These are phyloP conservation scores for Corylus avellana DNA, from an alignment of 306 rosid genomes.

Conservation along the genomic window DNA sequence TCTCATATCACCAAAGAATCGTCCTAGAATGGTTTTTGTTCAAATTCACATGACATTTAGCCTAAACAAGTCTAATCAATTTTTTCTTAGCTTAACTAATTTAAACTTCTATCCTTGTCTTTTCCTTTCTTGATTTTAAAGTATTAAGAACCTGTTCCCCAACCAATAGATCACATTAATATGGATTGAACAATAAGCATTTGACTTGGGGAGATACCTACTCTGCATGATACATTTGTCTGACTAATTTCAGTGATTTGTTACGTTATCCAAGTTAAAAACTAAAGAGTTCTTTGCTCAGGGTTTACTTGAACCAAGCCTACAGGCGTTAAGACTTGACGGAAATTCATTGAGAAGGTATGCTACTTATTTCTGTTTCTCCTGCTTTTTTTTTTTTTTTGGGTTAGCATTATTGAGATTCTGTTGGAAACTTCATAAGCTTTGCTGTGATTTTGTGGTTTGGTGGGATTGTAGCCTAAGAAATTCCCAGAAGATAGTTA, in stretches of 20 bases:
- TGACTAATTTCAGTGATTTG: constrained; percentile 11
- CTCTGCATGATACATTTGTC: constrained; percentile 11
- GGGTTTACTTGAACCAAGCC: constrained; percentile 87
- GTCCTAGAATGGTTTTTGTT: constrained; percentile 10
- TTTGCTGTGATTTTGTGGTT: not conserved
- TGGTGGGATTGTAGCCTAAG: not conserved
- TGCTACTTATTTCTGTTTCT: not conserved
- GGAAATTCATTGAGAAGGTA: constrained; percentile 99
- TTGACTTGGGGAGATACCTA: not conserved
- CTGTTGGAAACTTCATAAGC: not conserved
- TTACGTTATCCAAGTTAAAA: constrained; percentile 12
- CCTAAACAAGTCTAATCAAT: not conserved
- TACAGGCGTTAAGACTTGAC: constrained; percentile 74
- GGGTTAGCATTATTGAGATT: not conserved
- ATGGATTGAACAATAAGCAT: not conserved
- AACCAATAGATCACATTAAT: not conserved
- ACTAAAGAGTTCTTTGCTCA: constrained; percentile 35
- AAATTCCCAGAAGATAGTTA: not conserved
- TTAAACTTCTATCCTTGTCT: not conserved
- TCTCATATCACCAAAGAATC: not conserved
- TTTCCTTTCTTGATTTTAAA: constrained; percentile 1
- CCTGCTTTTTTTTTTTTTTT: not conserved
- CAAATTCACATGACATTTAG: not conserved
- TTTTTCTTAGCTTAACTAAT: not conserved
- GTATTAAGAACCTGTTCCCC: constrained; percentile 8